Base-by-base conservation (phyloP, 306 rosid genomes). In the Abrus pulchellus region DNA sequence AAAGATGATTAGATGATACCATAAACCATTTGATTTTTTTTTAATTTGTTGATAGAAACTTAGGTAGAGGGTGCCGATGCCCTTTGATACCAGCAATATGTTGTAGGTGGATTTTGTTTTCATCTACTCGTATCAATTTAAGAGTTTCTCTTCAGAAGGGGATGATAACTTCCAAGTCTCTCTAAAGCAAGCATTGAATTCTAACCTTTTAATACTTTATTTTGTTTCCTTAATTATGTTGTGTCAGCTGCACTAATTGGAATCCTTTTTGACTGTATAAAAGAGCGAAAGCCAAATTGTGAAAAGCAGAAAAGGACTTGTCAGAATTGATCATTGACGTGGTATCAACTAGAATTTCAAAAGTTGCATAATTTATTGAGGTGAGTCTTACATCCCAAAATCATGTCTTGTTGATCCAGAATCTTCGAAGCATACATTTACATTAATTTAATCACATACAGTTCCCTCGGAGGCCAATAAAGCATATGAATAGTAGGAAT, bases 281-380 rank as follows among this genome's bases (percentile, higher is more conserved):
- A 57, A 40, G 62, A 43, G 60, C 5, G 34, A 83, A 83, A 61
- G 76, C 79, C 49, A 78, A 65, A 9, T 53, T 50, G 59, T 44
- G 28, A 67, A 67, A 67, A 67, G 54, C 14, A 50, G 55, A 56
- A 77, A 83, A 83, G 67, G 74, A 33, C 7, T 61, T n/a, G 29
- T 13, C 63, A 81, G 52, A 78, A 44, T 64, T 72, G 83, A 63
- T 83, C 41, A 78, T 64, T 83, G 79, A 69, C 77, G 63, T 47
- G 81, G 71, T 38, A 77, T 44, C 82, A 77, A 70, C 82, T 70
- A 63, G 9, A 56, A 64, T 44, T 64, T 64, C 6, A 66, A 83
- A 65, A 38, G 47, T 30, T 48, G 9, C 6, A 3, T 54, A 64
- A 29, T 56, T 72, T 49, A 59, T 65, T 47, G 45, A 10, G 66